Evolutionary conservation across 179 eudicot species (phyloP).

Genomic region (Silene noctiflora): DNA sequence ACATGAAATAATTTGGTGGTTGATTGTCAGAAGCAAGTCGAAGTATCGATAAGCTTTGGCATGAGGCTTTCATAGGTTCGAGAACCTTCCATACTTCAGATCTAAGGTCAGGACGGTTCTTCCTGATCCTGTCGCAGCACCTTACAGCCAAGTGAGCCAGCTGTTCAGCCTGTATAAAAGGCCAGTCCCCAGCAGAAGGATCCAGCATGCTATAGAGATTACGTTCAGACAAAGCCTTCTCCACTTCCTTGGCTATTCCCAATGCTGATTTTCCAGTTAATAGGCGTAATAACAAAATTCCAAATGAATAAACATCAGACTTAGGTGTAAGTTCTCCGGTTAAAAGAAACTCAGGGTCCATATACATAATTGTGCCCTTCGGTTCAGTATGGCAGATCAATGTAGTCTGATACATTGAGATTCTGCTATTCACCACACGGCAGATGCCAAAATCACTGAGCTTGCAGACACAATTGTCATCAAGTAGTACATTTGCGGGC

Average conservation of each 20-base stretch:
- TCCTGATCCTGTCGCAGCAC: conserved; percentile 53
- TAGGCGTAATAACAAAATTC: conserved; percentile 51
- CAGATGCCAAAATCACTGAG: conserved; percentile 75
- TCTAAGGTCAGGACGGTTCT: conserved; percentile 55
- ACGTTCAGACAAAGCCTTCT: conserved; percentile 51
- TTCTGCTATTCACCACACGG: conserved; percentile 31
- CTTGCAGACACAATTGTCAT: conserved; percentile 53
- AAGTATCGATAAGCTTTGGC: conserved; percentile 37
- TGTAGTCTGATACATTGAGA: conserved; percentile 17
- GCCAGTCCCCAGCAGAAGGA: conserved; percentile 87
- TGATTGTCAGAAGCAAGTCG: conserved; percentile 36
- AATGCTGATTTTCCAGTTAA: conserved; percentile 63
- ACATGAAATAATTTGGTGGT: conserved; percentile 41
- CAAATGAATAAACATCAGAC: conserved; percentile 75
- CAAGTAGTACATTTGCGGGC: conserved; percentile 66
- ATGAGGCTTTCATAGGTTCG: conserved; percentile 15
- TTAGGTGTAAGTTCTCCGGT: conserved; percentile 61
- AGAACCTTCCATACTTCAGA: conserved; percentile 68
- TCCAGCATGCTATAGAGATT: conserved; percentile 50
- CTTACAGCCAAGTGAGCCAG: conserved; percentile 62
- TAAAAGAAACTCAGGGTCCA: conserved; percentile 59
- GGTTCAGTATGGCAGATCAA: conserved; percentile 43
- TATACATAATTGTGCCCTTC: conserved; percentile 59
- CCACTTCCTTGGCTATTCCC: conserved; percentile 56
- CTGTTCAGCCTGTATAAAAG: conserved; percentile 74